Percentiles rank a stretch among this genome's conserved stretches.
Conservation (phyloP, 768 basidiomycete species). For the Xerocomus potaroensis region DNA sequence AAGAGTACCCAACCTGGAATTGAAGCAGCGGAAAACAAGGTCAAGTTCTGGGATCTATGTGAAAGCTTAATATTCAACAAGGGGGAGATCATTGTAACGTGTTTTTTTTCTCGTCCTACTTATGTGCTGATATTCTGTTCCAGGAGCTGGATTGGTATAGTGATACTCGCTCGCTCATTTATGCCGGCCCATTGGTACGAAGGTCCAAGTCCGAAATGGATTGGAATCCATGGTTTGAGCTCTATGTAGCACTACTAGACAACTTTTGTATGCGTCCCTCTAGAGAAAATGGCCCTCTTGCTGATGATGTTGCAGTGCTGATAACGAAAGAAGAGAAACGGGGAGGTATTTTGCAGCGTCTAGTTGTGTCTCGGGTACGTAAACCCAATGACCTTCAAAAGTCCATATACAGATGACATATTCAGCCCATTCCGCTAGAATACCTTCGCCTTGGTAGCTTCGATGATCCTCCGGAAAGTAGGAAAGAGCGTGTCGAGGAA, state of each 20-base stretch:
- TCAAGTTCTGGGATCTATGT: slow-evolving; percentile 79
- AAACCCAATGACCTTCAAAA: background rate
- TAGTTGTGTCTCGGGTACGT: slow-evolving; percentile 64
- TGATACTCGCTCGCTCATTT: slow-evolving; percentile 66
- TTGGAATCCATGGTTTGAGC: slow-evolving; percentile 67
- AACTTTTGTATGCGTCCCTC: slow-evolving; percentile 57
- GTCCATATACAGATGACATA: slow-evolving; percentile 8
- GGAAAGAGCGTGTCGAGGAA: slow-evolving; percentile 60
- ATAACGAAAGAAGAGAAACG: slow-evolving; percentile 59
- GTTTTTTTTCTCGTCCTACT: background rate
- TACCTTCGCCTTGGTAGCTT: slow-evolving; percentile 74
- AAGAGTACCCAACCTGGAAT: slow-evolving; percentile 90
- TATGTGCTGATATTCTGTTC: slow-evolving; percentile 4
- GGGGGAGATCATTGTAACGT: slow-evolving; percentile 76
- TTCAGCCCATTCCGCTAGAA: slow-evolving; percentile 73
- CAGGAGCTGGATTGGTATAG: slow-evolving; percentile 84
- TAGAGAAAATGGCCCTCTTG: background rate
- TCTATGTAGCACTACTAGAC: slow-evolving; percentile 65
- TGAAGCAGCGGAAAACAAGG: slow-evolving; percentile 84
- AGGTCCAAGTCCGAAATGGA: slow-evolving; percentile 59
- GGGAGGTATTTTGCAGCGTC: slow-evolving; percentile 44
- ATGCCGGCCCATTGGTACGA: slow-evolving; percentile 61
- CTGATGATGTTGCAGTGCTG: slow-evolving; percentile 44
- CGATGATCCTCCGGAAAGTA: slow-evolving; percentile 50
- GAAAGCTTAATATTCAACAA: slow-evolving; percentile 71